Base-by-base conservation (phyloP, 306 rosid species). In the Prunus armeniaca region DNA sequence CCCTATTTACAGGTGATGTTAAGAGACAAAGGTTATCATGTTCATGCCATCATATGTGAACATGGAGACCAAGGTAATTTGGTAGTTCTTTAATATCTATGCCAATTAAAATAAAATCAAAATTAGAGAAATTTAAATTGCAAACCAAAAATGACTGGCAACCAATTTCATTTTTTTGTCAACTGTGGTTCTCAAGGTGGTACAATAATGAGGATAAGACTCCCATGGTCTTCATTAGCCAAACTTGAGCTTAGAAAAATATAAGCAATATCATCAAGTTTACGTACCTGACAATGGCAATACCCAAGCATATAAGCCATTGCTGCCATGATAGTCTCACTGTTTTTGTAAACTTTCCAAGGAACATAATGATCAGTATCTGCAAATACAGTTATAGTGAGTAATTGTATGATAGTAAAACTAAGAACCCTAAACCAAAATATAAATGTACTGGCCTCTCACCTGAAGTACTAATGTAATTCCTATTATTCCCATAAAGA, bases 401-500 rank as follows among this genome's bases (percentile, higher is more conserved):
- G 58, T 11, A 60, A 60, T 4, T 60, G 19, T 58, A 12, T n/a
- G 25, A 51, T 9, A 51, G 61, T 51, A 50, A 6, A 11, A 8
- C 28, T 10, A 56, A 25, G 69, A 45, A 19, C 76, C 18, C 3
- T 9, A 61, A 45, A 45, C 57, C 19, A 18, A 12, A 45, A 60
- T 43, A 82, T 11, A 34, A 52, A 52, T 1, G 67, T 38, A 65
- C 52, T 28, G 75, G 45, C 57, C 79, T 67, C 73, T 75, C 76
- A 88, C 97, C 93, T 94, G 98, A 84, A 94, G 97, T 27, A 86
- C 63, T n/a, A 87, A 67, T 34, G 98, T 92, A 2, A 81, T 6
- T 82, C 89, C 97, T 70, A 94, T 70, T 71, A 94, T 92, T 74
- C 86, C 96, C 65, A 90, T 58, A 56, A 89, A 94, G 72, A 94